Percentiles rank a stretch among this genome's conserved stretches.
Conservation (phyloP, 805 yeast genomes). For the Saccharomycopsis fermentans region DNA sequence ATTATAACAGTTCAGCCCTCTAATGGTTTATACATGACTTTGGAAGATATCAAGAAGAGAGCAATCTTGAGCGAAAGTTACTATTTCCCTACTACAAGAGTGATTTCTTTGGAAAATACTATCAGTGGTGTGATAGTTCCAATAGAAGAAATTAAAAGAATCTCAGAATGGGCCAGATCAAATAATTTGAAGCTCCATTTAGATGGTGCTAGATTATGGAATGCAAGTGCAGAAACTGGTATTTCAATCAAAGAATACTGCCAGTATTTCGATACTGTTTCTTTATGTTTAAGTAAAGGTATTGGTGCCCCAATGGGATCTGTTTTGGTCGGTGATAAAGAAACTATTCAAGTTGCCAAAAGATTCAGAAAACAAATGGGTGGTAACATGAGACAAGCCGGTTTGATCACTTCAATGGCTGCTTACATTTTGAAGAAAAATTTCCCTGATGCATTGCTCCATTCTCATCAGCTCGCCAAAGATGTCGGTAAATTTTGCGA, state of each 20-base stretch:
- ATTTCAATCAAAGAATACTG: conserved; percentile 63
- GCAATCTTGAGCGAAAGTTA: conserved; percentile 66
- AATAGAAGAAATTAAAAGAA: conserved; percentile 60
- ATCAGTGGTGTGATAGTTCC: conserved; percentile 78
- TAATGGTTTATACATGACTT: conserved; percentile 66
- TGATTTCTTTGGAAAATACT: conserved; percentile 82
- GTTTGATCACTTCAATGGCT: conserved; percentile 76
- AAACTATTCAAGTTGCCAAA: conserved; percentile 57
- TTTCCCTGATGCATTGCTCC: conserved; percentile 40
- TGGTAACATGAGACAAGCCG: conserved; percentile 88
- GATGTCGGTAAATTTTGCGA: conserved; percentile 44
- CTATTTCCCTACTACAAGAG: conserved; percentile 80
- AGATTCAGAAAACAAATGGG: conserved; percentile 89
- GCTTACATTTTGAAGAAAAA: conserved; percentile 65
- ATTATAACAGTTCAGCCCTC: conserved; percentile 71
- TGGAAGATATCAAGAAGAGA: conserved; percentile 64
- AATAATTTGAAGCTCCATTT: conserved; percentile 59
- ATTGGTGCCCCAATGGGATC: conserved; percentile 94
- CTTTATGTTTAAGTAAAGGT: conserved; percentile 81
- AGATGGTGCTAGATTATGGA: conserved; percentile 95
- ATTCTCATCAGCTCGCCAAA: conserved; percentile 41
- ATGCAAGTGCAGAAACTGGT: conserved; percentile 71
- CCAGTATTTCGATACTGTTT: conserved; percentile 73
- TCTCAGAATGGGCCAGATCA: conserved; percentile 41
- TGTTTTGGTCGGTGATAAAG: conserved; percentile 58